These are phyloP conservation scores for Megacollybia marginata DNA, from an alignment of 768 basidiomycete species.

Conservation along the genomic window DNA sequence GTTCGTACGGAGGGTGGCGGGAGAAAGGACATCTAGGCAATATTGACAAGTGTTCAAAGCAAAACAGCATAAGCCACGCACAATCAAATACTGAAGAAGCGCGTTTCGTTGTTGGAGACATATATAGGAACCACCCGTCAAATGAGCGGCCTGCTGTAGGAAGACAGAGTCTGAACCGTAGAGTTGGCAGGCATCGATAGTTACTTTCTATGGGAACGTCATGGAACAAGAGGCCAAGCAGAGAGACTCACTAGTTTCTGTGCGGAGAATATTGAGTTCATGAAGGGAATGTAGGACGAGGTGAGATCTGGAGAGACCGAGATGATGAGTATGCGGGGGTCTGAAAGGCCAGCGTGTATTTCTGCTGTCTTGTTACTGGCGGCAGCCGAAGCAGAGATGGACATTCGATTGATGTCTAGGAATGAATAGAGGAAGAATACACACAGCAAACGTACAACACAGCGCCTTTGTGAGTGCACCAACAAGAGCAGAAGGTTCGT, in stretches of 20 bases:
- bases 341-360: slow-evolving; percentile 22
- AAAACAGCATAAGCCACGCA: slow-evolving; percentile 23
- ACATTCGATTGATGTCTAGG: slow-evolving; percentile 35
- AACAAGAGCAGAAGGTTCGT: slow-evolving; percentile 68
- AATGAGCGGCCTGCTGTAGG: slow-evolving; percentile 92
- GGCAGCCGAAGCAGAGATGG: slow-evolving; percentile 20
- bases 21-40: slow-evolving; percentile 75
- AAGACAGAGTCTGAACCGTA: slow-evolving; percentile 89
- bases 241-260: slow-evolving; percentile 78
- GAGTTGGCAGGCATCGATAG: slow-evolving; percentile 93
- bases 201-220: slow-evolving; percentile 65
- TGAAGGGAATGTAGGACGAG: slow-evolving; percentile 92
- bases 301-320: slow-evolving; percentile 90
- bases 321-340: slow-evolving; percentile 52
- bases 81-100: slow-evolving; percentile 88
- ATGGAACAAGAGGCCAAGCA: not conserved
- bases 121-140: slow-evolving; percentile 93
- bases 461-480: slow-evolving; percentile 88
- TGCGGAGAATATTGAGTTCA: slow-evolving; percentile 99
- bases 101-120: slow-evolving; percentile 74
- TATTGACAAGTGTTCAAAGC: slow-evolving; percentile 2
- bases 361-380: slow-evolving; percentile 19
- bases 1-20: slow-evolving; percentile 65
- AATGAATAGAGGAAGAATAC: not conserved
- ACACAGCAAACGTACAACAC: slow-evolving; percentile 53